Conservation (phyloP, 164 flowering plant genomes). For the Magnolia sinica region DNA sequence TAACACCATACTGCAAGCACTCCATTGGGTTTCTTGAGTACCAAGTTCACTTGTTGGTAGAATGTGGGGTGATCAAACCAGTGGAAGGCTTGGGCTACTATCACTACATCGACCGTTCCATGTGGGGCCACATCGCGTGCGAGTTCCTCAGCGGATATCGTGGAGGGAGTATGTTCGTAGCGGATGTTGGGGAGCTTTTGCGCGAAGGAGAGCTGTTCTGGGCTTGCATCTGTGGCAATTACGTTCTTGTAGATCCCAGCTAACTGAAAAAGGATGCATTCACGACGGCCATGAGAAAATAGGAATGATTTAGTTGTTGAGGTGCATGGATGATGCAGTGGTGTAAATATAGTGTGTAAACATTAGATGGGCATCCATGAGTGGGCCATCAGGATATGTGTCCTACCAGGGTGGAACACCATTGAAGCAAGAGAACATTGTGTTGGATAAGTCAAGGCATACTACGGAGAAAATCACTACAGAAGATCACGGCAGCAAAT, state of each 20-base stretch:
- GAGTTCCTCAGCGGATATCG: slow-evolving; percentile 18
- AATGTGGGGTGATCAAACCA: slow-evolving; percentile 50
- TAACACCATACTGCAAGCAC: slow-evolving; percentile 65
- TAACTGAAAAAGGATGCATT: slow-evolving; percentile 10
- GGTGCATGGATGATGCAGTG: too few species aligned
- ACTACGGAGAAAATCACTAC: too few species aligned
- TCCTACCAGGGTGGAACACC: too few species aligned
- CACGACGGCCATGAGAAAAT: too few species aligned
- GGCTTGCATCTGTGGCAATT: slow-evolving; percentile 30
- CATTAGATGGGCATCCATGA: too few species aligned
- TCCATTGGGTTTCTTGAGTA: slow-evolving; percentile 46
- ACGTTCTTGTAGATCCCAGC: slow-evolving; percentile 28
- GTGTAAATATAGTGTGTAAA: too few species aligned
- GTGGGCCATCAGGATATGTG: too few species aligned
- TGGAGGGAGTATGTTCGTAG: slow-evolving; percentile 25
- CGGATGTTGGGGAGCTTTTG: slow-evolving; percentile 25
- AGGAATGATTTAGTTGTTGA: too few species aligned
- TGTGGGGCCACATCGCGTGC: slow-evolving; percentile 16
- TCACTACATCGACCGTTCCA: slow-evolving; percentile 26
- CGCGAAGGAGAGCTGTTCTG: slow-evolving; percentile 23
- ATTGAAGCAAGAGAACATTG: too few species aligned
- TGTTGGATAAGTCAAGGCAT: too few species aligned
- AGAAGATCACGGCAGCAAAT: too few species aligned
- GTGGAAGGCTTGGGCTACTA: slow-evolving; percentile 47
- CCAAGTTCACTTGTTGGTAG: slow-evolving; percentile 33